phyloP scores from a whole-genome alignment of 331 rosid species.

The Telfairia occidentalis region DNA sequence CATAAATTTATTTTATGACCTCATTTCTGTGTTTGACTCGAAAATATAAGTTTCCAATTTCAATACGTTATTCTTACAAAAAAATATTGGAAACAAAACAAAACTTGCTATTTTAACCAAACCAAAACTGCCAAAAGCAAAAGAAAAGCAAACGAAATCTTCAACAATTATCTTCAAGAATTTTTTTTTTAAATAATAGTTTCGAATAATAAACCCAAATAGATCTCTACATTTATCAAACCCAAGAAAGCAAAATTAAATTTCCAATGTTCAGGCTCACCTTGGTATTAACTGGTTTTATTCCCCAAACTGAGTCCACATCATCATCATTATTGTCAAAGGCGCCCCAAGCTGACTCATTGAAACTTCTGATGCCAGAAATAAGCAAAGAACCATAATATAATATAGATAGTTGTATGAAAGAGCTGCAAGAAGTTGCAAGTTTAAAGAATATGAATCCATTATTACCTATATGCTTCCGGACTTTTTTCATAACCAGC shows the following conservation, averaged over 20 bases:
- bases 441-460: conserved; percentile 16
- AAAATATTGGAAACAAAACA: background rate
- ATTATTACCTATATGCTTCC: conserved; percentile 64
- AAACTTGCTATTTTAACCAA: background rate
- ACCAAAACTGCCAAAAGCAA: too few species aligned
- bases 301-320: conserved; percentile 82
- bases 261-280: conserved; percentile 24
- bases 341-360: conserved; percentile 83
- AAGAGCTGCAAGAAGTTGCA: background rate
- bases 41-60: background rate
- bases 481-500: conserved; percentile 40
- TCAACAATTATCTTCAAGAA: background rate
- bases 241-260: background rate
- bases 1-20: background rate
- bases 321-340: conserved; percentile 86
- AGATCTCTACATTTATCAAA: background rate
- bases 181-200: background rate
- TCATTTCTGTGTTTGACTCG: background rate
- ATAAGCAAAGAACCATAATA: conserved; percentile 12
- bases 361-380: conserved; percentile 49
- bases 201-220: background rate
- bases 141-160: background rate
- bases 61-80: background rate
- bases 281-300: conserved; percentile 47
- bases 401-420: background rate